Percentiles rank a stretch among this genome's conserved stretches.
Conservation (phyloP, 495 filamentous ascomycete species). For the Rostrohypoxylon terebratum region DNA sequence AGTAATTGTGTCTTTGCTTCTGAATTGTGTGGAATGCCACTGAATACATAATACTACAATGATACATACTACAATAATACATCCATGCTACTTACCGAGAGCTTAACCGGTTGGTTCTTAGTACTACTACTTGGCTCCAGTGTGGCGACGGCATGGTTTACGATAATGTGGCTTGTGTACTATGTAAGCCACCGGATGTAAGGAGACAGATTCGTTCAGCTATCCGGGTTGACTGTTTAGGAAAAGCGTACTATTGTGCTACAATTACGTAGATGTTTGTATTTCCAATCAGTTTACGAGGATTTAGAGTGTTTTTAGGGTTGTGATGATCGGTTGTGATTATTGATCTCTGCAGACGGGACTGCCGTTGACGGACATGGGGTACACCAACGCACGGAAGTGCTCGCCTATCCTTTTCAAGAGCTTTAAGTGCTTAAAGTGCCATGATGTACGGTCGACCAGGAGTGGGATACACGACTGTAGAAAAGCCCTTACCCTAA, state of each 20-base stretch:
- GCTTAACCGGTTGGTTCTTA: not conserved
- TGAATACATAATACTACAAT: not conserved
- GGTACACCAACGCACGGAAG: conserved; percentile 18
- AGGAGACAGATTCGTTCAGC: conserved; percentile 16
- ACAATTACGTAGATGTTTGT: not conserved
- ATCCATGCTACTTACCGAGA: not conserved
- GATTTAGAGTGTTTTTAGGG: conserved; percentile 38
- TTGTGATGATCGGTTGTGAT: conserved; percentile 34
- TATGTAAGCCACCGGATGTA: conserved; percentile 1
- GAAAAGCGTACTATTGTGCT: conserved; percentile 24
- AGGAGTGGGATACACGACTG: not conserved
- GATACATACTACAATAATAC: too few species aligned
- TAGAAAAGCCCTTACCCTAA: conserved; percentile 46
- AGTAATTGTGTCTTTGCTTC: not conserved
- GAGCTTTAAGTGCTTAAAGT: not conserved
- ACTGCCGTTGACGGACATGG: conserved; percentile 37
- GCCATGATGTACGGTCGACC: conserved; percentile 21
- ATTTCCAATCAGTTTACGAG: conserved; percentile 27
- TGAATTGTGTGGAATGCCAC: not conserved
- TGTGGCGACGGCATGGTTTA: conserved; percentile 11
- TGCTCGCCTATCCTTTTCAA: conserved; percentile 24
- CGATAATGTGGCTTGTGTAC: conserved; percentile 7
- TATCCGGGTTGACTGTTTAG: conserved; percentile 25
- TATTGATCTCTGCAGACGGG: conserved; percentile 42
- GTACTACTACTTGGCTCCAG: not conserved